Conservation (phyloP, 306 rosid genomes). For the Parietaria judaica region DNA sequence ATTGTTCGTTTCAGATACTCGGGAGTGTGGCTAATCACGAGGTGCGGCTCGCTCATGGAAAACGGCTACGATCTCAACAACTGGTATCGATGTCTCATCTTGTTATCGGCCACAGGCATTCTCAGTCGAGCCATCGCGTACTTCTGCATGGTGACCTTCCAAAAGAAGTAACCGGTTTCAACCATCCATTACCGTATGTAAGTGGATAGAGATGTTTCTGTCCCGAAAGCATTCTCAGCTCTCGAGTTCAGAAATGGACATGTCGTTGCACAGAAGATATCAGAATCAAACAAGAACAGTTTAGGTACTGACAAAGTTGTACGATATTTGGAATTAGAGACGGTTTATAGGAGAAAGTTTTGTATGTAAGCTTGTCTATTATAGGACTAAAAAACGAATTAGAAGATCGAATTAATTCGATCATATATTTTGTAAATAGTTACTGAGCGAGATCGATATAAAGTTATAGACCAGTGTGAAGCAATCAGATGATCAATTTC, state of each 20-base stretch:
- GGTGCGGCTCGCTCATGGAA: slow-evolving; percentile 69
- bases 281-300: too few species aligned
- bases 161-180: slow-evolving; percentile 52
- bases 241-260: not conserved
- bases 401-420: too few species aligned
- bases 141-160: slow-evolving; percentile 70
- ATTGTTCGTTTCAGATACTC: slow-evolving; percentile 41
- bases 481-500: too few species aligned
- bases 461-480: too few species aligned
- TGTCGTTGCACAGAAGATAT: too few species aligned
- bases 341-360: too few species aligned
- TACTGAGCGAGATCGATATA: too few species aligned
- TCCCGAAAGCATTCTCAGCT: not conserved
- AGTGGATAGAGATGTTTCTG: not conserved
- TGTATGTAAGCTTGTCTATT: too few species aligned
- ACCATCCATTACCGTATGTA: slow-evolving; percentile 13
- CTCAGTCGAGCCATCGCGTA: slow-evolving; percentile 55
- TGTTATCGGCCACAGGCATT: slow-evolving; percentile 42
- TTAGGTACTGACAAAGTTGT: too few species aligned
- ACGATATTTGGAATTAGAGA: too few species aligned
- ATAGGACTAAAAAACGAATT: too few species aligned
- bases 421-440: too few species aligned
- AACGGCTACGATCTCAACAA: slow-evolving; percentile 65
- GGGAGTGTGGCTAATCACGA: slow-evolving; percentile 83
- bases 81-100: slow-evolving; percentile 49